Conservation (phyloP, 2,329 filamentous ascomycete genomes). For the Malbranchea cinnamomea region DNA sequence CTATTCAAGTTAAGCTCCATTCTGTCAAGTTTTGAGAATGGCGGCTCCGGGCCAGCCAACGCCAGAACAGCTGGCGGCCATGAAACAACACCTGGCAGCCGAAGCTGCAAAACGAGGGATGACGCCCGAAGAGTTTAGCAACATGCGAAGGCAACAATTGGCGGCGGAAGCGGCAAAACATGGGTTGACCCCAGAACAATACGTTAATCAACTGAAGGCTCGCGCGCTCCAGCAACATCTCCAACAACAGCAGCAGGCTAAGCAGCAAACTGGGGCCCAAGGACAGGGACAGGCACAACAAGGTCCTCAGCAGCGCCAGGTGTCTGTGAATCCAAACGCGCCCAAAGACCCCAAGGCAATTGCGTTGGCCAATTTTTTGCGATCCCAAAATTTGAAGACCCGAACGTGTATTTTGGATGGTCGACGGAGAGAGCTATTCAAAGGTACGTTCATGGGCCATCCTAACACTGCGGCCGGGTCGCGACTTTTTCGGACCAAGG, state of each 20-base stretch:
- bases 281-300: constrained; percentile 22
- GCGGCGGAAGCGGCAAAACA: constrained; percentile 36
- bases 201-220: constrained; percentile 26
- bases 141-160: constrained; percentile 36
- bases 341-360: constrained; percentile 81
- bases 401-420: constrained; percentile 88
- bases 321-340: constrained; percentile 31
- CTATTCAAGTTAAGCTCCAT: no score
- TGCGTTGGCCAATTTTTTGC: constrained; percentile 77
- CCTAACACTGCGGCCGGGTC: no score
- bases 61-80: constrained; percentile 70
- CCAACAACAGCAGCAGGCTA: constrained; percentile 26
- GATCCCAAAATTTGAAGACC: constrained; percentile 69
- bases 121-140: constrained; percentile 70
- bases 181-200: constrained; percentile 37
- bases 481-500: no score
- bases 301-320: constrained; percentile 31
- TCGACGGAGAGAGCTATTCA: constrained; percentile 96
- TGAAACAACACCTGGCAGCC: constrained; percentile 67
- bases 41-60: constrained; percentile 39
- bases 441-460: constrained; percentile 46
- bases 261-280: constrained; percentile 15
- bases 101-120: constrained; percentile 78
- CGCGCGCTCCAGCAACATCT: constrained; percentile 19
- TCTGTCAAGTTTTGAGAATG: constrained; percentile 9